phyloP scores from a whole-genome alignment of 306 rosid species.

The Myrica gale region DNA sequence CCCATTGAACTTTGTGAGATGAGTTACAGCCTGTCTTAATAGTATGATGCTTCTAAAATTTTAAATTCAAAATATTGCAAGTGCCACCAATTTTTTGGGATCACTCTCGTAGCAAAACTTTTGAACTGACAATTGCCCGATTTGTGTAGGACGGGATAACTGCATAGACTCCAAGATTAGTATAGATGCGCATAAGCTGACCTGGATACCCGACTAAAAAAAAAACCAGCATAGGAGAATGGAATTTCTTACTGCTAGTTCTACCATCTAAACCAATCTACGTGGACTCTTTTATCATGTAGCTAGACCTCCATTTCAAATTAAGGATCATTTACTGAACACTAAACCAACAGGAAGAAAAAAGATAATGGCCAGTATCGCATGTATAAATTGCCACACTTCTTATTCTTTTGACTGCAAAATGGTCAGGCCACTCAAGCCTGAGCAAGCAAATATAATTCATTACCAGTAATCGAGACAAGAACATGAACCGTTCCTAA shows the following conservation, averaged over 20 bases:
- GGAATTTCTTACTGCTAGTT: background rate
- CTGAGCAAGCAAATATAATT: conserved; percentile 11
- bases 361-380: background rate
- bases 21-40: too few relatives aligned
- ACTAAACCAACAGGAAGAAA: background rate
- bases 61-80: too few relatives aligned
- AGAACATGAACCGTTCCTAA: conserved; percentile 72
- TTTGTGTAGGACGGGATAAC: too few relatives aligned
- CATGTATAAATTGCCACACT: background rate
- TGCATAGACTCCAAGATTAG: too few relatives aligned
- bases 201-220: too few relatives aligned
- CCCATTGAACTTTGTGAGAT: too few relatives aligned
- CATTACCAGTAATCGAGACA: conserved; percentile 78
- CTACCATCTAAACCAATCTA: background rate
- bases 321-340: background rate
- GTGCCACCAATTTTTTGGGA: too few relatives aligned
- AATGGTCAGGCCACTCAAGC: conserved; percentile 16
- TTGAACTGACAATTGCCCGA: too few relatives aligned
- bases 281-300: background rate
- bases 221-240: background rate
- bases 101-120: too few relatives aligned
- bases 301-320: background rate
- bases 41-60: too few relatives aligned
- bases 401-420: background rate
- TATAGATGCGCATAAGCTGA: too few relatives aligned